Evolutionary conservation across 768 basidiomycete species (phyloP).

Genomic region (Macrolepiota dolichaula): DNA sequence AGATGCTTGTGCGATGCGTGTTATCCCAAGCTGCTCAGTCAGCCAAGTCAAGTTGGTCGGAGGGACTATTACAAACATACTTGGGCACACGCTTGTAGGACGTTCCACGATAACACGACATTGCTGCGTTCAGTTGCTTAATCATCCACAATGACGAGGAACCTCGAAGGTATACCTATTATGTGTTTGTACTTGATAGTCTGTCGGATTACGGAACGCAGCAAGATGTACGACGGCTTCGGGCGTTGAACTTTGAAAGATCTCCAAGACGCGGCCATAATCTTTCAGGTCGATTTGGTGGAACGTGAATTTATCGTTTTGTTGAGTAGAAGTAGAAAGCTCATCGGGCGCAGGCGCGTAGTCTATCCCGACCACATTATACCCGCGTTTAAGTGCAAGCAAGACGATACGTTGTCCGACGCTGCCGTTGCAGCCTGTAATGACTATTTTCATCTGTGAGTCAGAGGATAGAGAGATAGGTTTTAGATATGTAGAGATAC

Average conservation of each 20-base stretch:
- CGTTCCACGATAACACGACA: slow-evolving; percentile 67
- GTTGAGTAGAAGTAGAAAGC: slow-evolving; percentile 14
- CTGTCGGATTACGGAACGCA: slow-evolving; percentile 41
- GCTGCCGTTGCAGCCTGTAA: slow-evolving; percentile 59
- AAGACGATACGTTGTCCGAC: slow-evolving; percentile 53
- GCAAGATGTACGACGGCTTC: slow-evolving; percentile 63
- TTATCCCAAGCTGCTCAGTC: slow-evolving; percentile 47
- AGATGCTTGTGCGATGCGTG: slow-evolving; percentile 60
- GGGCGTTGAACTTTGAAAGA: slow-evolving; percentile 46
- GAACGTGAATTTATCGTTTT: slow-evolving; percentile 35
- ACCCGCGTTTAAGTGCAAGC: slow-evolving; percentile 44
- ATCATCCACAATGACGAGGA: not conserved
- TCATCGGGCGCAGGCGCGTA: slow-evolving; percentile 15
- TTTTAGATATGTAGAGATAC: too few species aligned
- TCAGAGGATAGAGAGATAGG: too few species aligned
- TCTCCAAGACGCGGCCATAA: slow-evolving; percentile 43
- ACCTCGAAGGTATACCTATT: slow-evolving; percentile 42
- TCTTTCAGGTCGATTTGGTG: slow-evolving; percentile 43
- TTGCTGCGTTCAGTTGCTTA: slow-evolving; percentile 37
- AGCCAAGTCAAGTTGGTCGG: not conserved
- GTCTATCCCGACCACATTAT: slow-evolving; percentile 56
- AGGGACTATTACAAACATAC: slow-evolving; percentile 24
- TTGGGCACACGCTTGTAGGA: slow-evolving; percentile 65
- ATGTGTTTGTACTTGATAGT: slow-evolving; percentile 53
- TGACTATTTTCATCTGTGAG: slow-evolving; percentile 47